Conservation (phyloP, 805 yeast species). For the Candida ortonii region DNA sequence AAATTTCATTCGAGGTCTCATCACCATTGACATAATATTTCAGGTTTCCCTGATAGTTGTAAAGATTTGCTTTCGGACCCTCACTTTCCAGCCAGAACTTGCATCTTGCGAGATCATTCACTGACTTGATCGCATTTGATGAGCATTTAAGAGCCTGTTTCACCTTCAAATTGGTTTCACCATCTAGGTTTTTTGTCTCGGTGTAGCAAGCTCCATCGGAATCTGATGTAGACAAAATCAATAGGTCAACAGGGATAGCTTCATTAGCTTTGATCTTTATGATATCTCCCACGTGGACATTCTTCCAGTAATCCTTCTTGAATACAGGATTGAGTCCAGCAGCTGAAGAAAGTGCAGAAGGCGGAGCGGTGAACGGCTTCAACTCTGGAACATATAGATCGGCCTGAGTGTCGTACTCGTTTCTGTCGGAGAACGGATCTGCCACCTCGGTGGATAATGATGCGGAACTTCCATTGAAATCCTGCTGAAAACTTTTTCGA, state of each 20-base stretch:
- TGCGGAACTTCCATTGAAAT: conserved; percentile 16
- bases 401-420: conserved; percentile 11
- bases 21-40: conserved; percentile 43
- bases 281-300: conserved; percentile 71
- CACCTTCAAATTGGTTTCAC: conserved; percentile 74
- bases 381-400: conserved; percentile 11
- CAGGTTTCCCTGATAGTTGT: conserved; percentile 71
- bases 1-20: conserved; percentile 31
- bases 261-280: conserved; percentile 66
- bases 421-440: conserved; percentile 25
- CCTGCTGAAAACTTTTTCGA: conserved; percentile 28
- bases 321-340: conserved; percentile 25
- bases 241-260: conserved; percentile 74
- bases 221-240: conserved; percentile 65
- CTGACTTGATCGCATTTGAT: conserved; percentile 33
- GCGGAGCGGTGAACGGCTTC: conserved; percentile 32
- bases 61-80: conserved; percentile 78
- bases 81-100: conserved; percentile 75
- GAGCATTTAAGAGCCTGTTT: conserved; percentile 70
- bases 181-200: conserved; percentile 81
- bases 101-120: conserved; percentile 46
- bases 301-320: conserved; percentile 61
- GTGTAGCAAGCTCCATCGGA: conserved; percentile 66
- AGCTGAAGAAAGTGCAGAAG: conserved; percentile 12
- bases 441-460: conserved; percentile 15